Conservation (phyloP, 2,329 filamentous ascomycete species). For the Boeremia lycopersici region DNA sequence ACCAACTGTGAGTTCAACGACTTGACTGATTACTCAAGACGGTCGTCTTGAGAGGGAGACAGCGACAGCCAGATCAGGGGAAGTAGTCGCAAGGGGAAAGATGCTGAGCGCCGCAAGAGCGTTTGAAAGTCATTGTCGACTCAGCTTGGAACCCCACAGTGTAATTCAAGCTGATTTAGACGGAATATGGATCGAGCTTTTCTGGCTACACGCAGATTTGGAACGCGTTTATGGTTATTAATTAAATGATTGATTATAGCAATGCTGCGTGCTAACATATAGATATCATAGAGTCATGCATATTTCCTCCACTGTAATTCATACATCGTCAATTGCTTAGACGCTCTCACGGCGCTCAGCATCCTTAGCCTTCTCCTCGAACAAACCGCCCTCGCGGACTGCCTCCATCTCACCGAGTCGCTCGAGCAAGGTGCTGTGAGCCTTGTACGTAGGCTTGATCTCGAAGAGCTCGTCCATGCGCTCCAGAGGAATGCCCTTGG, state of each 20-base stretch:
- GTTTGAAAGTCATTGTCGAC: no score
- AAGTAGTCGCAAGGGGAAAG: no score
- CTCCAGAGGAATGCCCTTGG: constrained; percentile 54
- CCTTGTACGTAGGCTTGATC: constrained; percentile 48
- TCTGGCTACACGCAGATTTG: no score
- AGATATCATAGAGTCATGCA: background rate
- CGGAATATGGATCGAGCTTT: no score
- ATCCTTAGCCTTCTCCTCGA: constrained; percentile 17
- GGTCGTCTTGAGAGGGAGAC: no score
- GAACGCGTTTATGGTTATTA: no score
- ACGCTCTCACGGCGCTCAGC: constrained; percentile 15
- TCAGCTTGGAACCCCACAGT: no score
- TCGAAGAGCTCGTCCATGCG: constrained; percentile 56
- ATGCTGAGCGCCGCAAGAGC: no score
- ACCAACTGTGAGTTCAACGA: no score
- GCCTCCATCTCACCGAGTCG: constrained; percentile 47
- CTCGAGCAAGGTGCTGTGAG: constrained; percentile 48
- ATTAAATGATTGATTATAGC: background rate
- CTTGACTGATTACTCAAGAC: no score
- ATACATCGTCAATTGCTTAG: background rate
- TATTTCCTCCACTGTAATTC: background rate
- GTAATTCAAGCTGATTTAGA: no score
- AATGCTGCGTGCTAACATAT: background rate
- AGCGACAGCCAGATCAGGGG: no score
- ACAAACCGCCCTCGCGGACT: constrained; percentile 21